phyloP scores from a whole-genome alignment of 2,329 filamentous ascomycete species.

The Pochonia chlamydosporia region DNA sequence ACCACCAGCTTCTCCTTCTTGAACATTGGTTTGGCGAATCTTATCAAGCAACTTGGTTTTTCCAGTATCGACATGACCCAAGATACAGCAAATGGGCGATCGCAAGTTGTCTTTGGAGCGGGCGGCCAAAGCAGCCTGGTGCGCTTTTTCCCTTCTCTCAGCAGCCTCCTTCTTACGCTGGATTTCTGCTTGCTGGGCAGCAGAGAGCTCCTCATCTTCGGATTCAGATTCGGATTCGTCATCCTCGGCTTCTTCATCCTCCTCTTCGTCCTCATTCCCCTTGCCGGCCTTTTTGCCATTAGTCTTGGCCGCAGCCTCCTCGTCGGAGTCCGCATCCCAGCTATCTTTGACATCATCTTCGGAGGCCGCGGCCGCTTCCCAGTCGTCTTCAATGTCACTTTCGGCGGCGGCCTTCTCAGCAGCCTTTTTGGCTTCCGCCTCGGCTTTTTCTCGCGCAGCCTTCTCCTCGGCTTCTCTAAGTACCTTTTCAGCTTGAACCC shows the following conservation, averaged over 20 bases:
- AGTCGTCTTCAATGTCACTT: constrained; percentile 71
- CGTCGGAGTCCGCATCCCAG: constrained; percentile 84
- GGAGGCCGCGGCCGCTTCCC: constrained; percentile 78
- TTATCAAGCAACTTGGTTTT: constrained; percentile 99
- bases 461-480: constrained; percentile 58
- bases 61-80: constrained; percentile 98
- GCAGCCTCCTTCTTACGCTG: constrained; percentile 84
- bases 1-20: constrained; percentile 98
- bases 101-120: constrained; percentile 91
- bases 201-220: constrained; percentile 70
- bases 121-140: constrained; percentile 86
- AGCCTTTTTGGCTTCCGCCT: constrained; percentile 48
- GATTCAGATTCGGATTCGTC: constrained; percentile 45
- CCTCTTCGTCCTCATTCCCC: constrained; percentile 36
- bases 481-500: constrained; percentile 60
- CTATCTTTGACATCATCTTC: constrained; percentile 77
- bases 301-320: constrained; percentile 44
- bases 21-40: constrained; percentile 95
- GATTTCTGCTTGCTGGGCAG: constrained; percentile 64
- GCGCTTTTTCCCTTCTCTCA: constrained; percentile 80
- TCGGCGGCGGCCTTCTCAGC: constrained; percentile 48
- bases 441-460: constrained; percentile 51
- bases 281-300: constrained; percentile 28
- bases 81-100: constrained; percentile 98
- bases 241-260: constrained; percentile 22